Evolutionary conservation across 2,329 filamentous ascomycete species (phyloP), one percentile per base, ranked within the genome.

Genomic region (Neopestalotiopsis rosae): DNA sequence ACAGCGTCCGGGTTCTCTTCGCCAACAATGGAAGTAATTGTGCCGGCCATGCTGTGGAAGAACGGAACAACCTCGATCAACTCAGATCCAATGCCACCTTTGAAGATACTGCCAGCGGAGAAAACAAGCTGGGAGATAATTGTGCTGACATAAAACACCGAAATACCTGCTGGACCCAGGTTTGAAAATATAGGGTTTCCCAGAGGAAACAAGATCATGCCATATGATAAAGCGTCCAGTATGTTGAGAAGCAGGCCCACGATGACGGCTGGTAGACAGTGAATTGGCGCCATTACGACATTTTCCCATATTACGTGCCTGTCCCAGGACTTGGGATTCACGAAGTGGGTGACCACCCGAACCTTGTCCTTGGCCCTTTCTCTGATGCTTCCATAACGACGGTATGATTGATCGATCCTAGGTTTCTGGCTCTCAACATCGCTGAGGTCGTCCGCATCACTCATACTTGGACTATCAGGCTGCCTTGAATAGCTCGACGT

Each of bases 51-150:
- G 76, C 95, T 97, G 82, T 99, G 96, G 79, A 99, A 98, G 82
- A 99, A 99, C 0, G 95, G 96, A 0, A 99, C 95, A 1, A 98
- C 95, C 82, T 99, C 96, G 73, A 98, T 99, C 90, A 99, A 91
- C 80, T 99, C 96, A 2, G 96, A 98, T 5, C 96, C 96, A 69
- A 99, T 90, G 3, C 94, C 94, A 17, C 96, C 95, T 73, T 89
- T 92, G 83, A 99, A 99, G 42, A 94, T 90, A 76, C 95, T 98
- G 0, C 94, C 92, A 24, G 87, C 87, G 0, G 95, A 98, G 78
- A 95, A 98, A 17, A 94, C 92, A 65, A 99, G 81, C 78, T 99
- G 96, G 0, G 96, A 93, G 56, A 98, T 88, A 71, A 99, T 97
- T 68, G 95, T 98, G 85, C 95, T 98, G 74, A 99, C 93, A 79